phyloP scores from a whole-genome alignment of 2,329 filamentous ascomycete species.

The Passalora sequoiae region DNA sequence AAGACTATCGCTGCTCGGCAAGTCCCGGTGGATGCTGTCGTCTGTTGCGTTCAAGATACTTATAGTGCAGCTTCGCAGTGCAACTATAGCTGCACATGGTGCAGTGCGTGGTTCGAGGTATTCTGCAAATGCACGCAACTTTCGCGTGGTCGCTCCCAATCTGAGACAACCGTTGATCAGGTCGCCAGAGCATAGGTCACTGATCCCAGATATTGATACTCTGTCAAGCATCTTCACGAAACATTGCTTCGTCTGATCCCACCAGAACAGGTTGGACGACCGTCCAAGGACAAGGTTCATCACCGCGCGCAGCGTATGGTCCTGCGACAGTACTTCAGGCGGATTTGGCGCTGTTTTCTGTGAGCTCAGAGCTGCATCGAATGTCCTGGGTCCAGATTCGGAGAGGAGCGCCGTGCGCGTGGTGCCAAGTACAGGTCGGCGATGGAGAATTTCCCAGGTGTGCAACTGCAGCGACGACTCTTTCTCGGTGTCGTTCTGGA shows the following conservation, averaged over 20 bases:
- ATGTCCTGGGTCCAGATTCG: constrained; percentile 61
- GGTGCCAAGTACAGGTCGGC: constrained; percentile 30
- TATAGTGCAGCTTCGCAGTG: constrained; percentile 39
- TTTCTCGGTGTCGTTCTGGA: constrained; percentile 28
- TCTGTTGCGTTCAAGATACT: constrained; percentile 40
- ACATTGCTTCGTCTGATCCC: constrained; percentile 47
- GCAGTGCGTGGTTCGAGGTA: background rate
- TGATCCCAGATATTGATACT: constrained; percentile 49
- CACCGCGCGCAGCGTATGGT: constrained; percentile 48
- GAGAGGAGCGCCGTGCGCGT: constrained; percentile 55
- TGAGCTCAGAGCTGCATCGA: constrained; percentile 59
- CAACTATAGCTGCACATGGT: constrained; percentile 37
- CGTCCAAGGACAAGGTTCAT: constrained; percentile 64
- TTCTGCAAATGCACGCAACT: constrained; percentile 17
- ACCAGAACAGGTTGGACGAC: constrained; percentile 65
- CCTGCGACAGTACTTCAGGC: constrained; percentile 33
- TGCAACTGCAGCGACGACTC: constrained; percentile 46
- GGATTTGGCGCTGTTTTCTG: constrained; percentile 31
- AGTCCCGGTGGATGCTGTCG: constrained; percentile 33
- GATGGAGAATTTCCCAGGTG: constrained; percentile 64
- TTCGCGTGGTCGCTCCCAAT: constrained; percentile 32
- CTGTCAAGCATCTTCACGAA: constrained; percentile 49
- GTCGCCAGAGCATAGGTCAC: constrained; percentile 47
- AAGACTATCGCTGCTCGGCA: constrained; percentile 31
- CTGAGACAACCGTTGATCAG: constrained; percentile 45